These are phyloP conservation scores for Karstenula rhodostoma DNA, from an alignment of 2,329 filamentous ascomycete genomes.

Conservation along the genomic window DNA sequence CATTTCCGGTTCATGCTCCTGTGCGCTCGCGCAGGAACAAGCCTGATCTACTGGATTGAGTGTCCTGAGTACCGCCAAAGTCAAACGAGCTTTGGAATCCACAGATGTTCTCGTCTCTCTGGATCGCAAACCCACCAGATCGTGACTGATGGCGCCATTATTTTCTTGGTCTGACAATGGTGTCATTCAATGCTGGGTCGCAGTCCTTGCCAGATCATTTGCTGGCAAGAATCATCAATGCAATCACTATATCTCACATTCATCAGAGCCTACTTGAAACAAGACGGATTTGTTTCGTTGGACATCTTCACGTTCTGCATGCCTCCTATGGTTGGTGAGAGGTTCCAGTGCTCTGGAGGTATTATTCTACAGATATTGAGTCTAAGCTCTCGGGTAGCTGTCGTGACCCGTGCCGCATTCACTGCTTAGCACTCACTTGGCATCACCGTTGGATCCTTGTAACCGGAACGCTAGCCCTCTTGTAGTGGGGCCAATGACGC, in stretches of 20 bases:
- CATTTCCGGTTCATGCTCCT: background rate
- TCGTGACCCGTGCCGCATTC: slow-evolving; percentile 22
- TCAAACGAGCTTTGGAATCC: background rate
- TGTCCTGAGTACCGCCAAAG: background rate
- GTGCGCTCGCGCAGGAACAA: background rate
- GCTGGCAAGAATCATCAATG: background rate
- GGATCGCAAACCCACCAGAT: no score
- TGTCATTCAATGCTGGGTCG: background rate
- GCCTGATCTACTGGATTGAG: background rate
- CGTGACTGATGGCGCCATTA: background rate
- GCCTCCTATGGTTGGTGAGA: background rate
- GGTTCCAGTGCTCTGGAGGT: background rate
- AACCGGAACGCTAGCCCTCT: slow-evolving; percentile 15
- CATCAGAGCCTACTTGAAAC: background rate
- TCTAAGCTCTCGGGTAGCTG: slow-evolving; percentile 16
- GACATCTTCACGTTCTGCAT: background rate
- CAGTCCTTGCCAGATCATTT: slow-evolving; percentile 3
- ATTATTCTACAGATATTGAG: slow-evolving; percentile 3
- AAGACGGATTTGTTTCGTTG: background rate
- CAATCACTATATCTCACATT: background rate
- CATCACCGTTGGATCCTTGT: slow-evolving; percentile 17
- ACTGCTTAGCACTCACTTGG: slow-evolving; percentile 19
- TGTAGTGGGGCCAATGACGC: slow-evolving; percentile 12
- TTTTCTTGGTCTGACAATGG: background rate
- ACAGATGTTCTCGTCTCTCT: background rate